Base-by-base conservation (phyloP, 2,329 filamentous ascomycete species). In the Colletotrichum cordylinicola region DNA sequence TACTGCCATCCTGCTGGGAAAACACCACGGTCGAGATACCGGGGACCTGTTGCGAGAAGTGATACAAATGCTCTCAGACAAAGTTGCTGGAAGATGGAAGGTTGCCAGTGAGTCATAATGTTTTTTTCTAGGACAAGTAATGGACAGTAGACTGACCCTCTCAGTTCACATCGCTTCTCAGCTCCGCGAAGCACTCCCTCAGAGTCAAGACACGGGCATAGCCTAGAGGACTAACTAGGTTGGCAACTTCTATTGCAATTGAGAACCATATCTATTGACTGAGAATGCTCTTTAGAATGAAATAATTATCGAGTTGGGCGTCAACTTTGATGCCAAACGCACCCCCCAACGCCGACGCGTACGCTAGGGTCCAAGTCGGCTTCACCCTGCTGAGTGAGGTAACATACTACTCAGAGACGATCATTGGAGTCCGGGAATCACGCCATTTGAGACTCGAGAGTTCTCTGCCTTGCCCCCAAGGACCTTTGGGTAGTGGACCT, bases 271-370 rank as follows among this genome's bases (percentile, higher is more conserved):
- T 43, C 18, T n/a, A 43, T 4, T 2, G 5, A 43, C 39, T 43
- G 18, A 5, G 8, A 6, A 43, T 2, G 8, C n/a, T 43, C 39
- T 1, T 43, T 13, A 43, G 10, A 4, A 21, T 21, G 43, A 1
- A 2, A 21, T 6, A 7, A 3, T 2, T 4, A n/a, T 8, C 0
- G 43, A 4, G 43, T 48, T 2, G 43, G 21, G 1, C 4, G 43
- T 21, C n/a, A 13, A 8, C 13, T 48, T n/a, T 21, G 43, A n/a
- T 48, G 31, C 31, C 31, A 33, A 33, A 33, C 31, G 31, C 31
- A 10, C 10, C 4, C 10, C 10, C 31, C 3, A 12, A 33, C 31
- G 10, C 4, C 31, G 2, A 33, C 31, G 31, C 9, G 9, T 33
- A 10, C 31, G 9, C 31, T 2, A 33, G 9, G 31, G 9, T 33